Evolutionary conservation across 2,329 filamentous ascomycete genomes (phyloP).

Genomic region (Epichloe bromicola): DNA sequence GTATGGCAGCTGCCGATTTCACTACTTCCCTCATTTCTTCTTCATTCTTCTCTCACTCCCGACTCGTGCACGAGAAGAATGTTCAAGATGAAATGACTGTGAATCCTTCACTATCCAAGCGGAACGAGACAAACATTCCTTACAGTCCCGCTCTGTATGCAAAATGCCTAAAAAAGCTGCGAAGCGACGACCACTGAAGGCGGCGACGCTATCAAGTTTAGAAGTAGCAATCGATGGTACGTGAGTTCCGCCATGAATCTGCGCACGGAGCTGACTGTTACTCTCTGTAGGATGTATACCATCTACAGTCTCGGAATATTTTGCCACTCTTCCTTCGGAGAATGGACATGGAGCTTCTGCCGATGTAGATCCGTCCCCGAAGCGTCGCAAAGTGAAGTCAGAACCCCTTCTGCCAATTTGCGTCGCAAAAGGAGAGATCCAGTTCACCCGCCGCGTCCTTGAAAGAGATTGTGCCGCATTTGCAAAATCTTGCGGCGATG

Average conservation of each 20-base stretch:
- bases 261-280: neutral
- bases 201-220: neutral
- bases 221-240: conserved; percentile 15
- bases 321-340: conserved; percentile 11
- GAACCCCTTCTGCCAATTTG: conserved; percentile 11
- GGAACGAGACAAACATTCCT: neutral
- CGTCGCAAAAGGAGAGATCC: conserved; percentile 14
- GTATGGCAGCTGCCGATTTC: neutral
- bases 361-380: conserved; percentile 12
- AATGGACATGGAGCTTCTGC: conserved; percentile 3
- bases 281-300: conserved; percentile 14
- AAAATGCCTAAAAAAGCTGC: conserved; percentile 5
- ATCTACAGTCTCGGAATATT: conserved; percentile 10
- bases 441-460: conserved; percentile 15
- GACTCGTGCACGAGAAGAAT: neutral
- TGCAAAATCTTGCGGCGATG: conserved; percentile 7
- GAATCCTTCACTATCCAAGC: neutral
- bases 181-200: neutral
- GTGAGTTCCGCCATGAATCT: conserved; percentile 2
- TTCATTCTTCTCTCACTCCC: neutral
- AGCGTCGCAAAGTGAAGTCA: conserved; percentile 18
- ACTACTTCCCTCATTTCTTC: neutral
- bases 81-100: neutral
- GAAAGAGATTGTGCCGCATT: conserved; percentile 5
- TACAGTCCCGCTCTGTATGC: neutral